A percentile compares a stretch with the other conserved stretches of the same genome.
Evolutionary conservation across 73 alveolate species (phyloP).

Genomic region (Paramecium tetraurelia): DNA sequence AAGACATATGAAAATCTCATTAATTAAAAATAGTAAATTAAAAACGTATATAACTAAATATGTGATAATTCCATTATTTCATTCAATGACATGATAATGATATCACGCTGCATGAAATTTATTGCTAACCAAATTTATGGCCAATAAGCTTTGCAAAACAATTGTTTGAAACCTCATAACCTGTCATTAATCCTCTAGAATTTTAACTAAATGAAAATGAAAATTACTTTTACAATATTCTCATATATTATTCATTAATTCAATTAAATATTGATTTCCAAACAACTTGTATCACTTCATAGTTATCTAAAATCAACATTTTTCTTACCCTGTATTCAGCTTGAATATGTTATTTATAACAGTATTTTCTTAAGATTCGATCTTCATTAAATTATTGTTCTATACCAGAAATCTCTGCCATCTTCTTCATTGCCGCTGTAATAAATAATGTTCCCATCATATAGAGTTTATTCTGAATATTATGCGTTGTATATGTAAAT

Average conservation of each 20-base stretch:
- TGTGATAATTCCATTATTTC: conserved; percentile 16
- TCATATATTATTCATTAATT: neutral
- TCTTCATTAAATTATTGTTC: no score
- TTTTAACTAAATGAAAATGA: neutral
- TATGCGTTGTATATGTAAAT: no score
- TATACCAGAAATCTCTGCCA: no score
- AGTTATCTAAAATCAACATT: no score
- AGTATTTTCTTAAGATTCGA: no score
- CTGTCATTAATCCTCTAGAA: neutral
- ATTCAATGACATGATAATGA: neutral
- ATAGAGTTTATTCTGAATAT: no score
- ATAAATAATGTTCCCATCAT: no score
- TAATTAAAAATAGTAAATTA: neutral
- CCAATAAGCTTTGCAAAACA: neutral
- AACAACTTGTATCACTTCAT: no score
- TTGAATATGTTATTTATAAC: no score
- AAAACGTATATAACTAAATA: conserved; percentile 17
- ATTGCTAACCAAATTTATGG: conserved; percentile 23
- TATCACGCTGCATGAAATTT: neutral
- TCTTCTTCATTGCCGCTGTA: no score
- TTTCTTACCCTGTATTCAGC: no score
- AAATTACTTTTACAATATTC: neutral
- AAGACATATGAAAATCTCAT: neutral
- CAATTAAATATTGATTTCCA: no score
- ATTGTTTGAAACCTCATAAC: neutral